These are phyloP conservation scores for Colletotrichum musicola DNA, from an alignment of 2,329 filamentous ascomycete species.

Conservation along the genomic window DNA sequence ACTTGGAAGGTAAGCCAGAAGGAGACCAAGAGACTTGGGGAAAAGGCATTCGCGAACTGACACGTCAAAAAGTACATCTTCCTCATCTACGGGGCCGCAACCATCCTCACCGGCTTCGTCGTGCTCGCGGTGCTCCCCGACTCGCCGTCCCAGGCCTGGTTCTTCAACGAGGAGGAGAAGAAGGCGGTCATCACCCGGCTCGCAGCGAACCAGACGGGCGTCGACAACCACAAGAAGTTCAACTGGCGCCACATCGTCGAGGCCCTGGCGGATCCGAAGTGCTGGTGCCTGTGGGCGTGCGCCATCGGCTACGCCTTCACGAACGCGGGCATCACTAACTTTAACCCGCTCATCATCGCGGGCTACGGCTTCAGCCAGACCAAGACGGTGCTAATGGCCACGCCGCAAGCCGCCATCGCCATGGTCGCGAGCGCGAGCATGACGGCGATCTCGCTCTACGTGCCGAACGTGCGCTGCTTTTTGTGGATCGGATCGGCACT, in stretches of 20 bases:
- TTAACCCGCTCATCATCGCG: slow-evolving; percentile 71
- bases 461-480: slow-evolving; percentile 47
- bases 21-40: neutral
- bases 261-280: slow-evolving; percentile 61
- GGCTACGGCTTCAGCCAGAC: slow-evolving; percentile 72
- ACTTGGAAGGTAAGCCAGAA: slow-evolving; percentile 51
- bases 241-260: slow-evolving; percentile 68
- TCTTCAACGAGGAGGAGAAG: slow-evolving; percentile 74
- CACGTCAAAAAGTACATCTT: slow-evolving; percentile 64
- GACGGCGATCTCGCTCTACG: slow-evolving; percentile 44
- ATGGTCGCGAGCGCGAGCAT: slow-evolving; percentile 45
- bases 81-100: slow-evolving; percentile 71
- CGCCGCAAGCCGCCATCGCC: slow-evolving; percentile 49
- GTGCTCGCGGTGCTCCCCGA: slow-evolving; percentile 70
- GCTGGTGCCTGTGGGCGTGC: slow-evolving; percentile 71
- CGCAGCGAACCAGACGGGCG: slow-evolving; percentile 80
- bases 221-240: slow-evolving; percentile 74
- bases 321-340: slow-evolving; percentile 76
- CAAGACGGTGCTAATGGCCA: slow-evolving; percentile 55
- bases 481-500: slow-evolving; percentile 46
- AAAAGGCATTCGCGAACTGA: slow-evolving; percentile 36
- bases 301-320: slow-evolving; percentile 73
- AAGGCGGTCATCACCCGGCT: slow-evolving; percentile 78
- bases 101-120: slow-evolving; percentile 68
- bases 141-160: slow-evolving; percentile 65